Conservation (phyloP, 2,329 filamentous ascomycete species). For the Ceratocystis colombiana region DNA sequence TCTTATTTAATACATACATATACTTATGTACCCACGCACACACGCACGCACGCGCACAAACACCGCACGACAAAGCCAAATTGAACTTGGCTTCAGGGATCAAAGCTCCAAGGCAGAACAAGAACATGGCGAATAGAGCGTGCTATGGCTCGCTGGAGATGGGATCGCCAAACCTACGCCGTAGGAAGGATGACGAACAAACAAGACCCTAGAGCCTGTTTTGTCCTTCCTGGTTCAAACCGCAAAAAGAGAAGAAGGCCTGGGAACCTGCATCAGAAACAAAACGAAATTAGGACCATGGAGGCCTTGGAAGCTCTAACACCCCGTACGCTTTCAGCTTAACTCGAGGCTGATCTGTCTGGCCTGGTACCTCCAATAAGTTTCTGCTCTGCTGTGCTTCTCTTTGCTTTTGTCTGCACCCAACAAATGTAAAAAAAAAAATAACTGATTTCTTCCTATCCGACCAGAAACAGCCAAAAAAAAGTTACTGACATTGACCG, state of each 20-base stretch:
- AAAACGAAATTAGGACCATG: neutral
- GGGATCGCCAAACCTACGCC: too few relatives aligned
- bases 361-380: neutral
- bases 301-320: too few relatives aligned
- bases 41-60: neutral
- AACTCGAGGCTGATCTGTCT: neutral
- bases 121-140: too few relatives aligned
- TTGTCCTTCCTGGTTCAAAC: neutral
- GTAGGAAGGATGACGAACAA: neutral
- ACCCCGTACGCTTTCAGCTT: too few relatives aligned
- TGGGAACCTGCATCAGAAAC: neutral
- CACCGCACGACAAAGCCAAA: neutral
- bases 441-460: conserved; percentile 22
- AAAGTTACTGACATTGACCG: conserved; percentile 22
- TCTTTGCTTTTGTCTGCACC: neutral
- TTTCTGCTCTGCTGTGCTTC: neutral
- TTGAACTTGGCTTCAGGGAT: too few relatives aligned
- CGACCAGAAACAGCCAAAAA: conserved; percentile 20
- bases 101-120: too few relatives aligned
- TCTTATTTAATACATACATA: neutral
- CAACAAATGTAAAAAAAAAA: conserved; percentile 8
- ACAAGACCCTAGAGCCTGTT: neutral
- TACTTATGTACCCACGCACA: neutral
- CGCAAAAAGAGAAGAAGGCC: neutral
- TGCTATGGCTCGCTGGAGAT: too few relatives aligned